phyloP scores from a whole-genome alignment of 805 yeast genomes.

The Saccharomycopsis javanensis region DNA sequence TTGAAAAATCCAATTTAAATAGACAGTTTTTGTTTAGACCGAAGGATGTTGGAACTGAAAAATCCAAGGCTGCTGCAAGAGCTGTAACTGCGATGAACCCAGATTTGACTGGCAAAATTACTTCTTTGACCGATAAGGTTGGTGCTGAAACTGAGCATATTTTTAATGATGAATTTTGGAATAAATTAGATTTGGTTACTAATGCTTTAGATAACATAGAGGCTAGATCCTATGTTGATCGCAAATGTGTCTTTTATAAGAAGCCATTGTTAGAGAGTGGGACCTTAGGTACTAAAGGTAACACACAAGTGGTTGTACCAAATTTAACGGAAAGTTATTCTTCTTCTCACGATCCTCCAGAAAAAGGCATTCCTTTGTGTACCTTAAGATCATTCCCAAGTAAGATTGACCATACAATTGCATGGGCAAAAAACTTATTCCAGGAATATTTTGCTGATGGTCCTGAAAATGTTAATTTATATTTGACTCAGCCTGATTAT shows the following conservation, averaged over 20 bases:
- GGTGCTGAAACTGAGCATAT: conserved; percentile 87
- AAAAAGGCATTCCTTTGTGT: conserved; percentile 93
- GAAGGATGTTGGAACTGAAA: conserved; percentile 84
- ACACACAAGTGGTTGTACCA: conserved; percentile 94
- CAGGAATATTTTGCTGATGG: conserved; percentile 84
- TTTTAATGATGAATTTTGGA: conserved; percentile 83
- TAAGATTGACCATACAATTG: conserved; percentile 97
- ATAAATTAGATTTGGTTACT: conserved; percentile 73
- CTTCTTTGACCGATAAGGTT: conserved; percentile 73
- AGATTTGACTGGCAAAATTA: conserved; percentile 67
- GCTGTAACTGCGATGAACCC: conserved; percentile 87
- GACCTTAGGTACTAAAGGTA: conserved; percentile 96
- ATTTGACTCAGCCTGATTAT: conserved; percentile 83
- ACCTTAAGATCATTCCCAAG: conserved; percentile 96
- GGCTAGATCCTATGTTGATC: conserved; percentile 95
- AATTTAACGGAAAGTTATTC: conserved; percentile 91
- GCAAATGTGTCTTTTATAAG: conserved; percentile 87
- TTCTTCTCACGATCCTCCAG: conserved; percentile 97
- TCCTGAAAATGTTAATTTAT: conserved; percentile 89
- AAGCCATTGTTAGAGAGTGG: conserved; percentile 94
- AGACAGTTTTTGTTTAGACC: conserved; percentile 95
- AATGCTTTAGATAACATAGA: conserved; percentile 97
- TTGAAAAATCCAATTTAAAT: conserved; percentile 91
- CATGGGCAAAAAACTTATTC: conserved; percentile 96
- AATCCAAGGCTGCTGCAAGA: conserved; percentile 80